These are phyloP conservation scores for Cryptococcus neoformans DNA, from an alignment of 1,284 basidiomycete species.

Conservation along the genomic window DNA sequence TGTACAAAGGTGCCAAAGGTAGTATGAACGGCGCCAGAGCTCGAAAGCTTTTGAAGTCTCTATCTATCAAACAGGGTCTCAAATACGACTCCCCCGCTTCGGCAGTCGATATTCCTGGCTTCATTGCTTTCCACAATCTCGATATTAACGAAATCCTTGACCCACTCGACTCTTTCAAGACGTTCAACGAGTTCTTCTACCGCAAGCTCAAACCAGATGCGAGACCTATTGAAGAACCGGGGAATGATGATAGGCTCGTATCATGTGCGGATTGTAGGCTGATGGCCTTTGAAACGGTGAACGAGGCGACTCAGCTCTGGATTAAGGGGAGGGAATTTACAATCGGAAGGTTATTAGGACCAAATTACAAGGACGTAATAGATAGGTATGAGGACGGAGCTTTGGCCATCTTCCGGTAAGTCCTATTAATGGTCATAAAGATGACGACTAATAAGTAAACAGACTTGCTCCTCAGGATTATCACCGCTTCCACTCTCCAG, in stretches of 20 bases:
- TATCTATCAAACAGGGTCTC: slow-evolving; percentile 90
- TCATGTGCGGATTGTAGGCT: slow-evolving; percentile 90
- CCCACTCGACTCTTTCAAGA: slow-evolving; percentile 80
- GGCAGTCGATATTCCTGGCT: slow-evolving; percentile 74
- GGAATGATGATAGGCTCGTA: slow-evolving; percentile 73
- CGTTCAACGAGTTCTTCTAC: slow-evolving; percentile 85
- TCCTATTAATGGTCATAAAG: not conserved
- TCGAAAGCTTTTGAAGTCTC: slow-evolving; percentile 73
- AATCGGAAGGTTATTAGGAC: slow-evolving; percentile 73
- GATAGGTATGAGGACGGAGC: slow-evolving; percentile 73
- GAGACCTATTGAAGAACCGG: slow-evolving; percentile 69
- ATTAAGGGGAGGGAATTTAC: slow-evolving; percentile 96
- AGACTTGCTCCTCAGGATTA: slow-evolving; percentile 91
- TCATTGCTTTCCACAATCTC: slow-evolving; percentile 88
- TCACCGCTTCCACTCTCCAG: slow-evolving; percentile 92
- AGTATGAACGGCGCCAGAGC: slow-evolving; percentile 87
- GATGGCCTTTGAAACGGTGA: slow-evolving; percentile 85
- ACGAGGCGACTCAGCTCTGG: slow-evolving; percentile 85
- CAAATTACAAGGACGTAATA: slow-evolving; percentile 64
- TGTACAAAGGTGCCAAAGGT: slow-evolving; percentile 89
- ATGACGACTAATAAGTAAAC: not conserved
- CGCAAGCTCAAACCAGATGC: slow-evolving; percentile 82
- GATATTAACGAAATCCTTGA: slow-evolving; percentile 78
- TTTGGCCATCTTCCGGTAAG: slow-evolving; percentile 65
- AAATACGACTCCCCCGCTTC: slow-evolving; percentile 90